Evolutionary conservation across 306 rosid species (phyloP).

Genomic region (Ormosia emarginata): DNA sequence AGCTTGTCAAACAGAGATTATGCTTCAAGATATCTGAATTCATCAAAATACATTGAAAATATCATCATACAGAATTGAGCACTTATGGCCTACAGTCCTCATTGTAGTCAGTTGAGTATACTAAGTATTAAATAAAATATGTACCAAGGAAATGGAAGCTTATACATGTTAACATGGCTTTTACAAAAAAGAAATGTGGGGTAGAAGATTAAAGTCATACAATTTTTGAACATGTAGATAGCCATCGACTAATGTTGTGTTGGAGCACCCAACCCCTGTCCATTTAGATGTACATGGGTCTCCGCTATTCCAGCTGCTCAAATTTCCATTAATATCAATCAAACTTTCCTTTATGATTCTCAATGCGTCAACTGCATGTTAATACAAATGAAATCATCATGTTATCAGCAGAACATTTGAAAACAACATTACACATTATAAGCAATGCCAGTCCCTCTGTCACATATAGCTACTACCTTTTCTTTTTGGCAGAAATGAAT

Average conservation of each 20-base stretch:
- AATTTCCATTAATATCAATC: conserved; percentile 61
- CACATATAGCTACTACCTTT: not conserved
- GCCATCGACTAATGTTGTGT: conserved; percentile 34
- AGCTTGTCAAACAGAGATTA: not conserved
- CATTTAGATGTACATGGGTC: conserved; percentile 78
- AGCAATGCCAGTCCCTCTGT: not conserved
- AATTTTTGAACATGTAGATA: conserved; percentile 58
- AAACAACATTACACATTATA: not conserved
- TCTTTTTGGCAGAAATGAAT: not conserved
- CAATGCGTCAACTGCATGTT: conserved; percentile 64
- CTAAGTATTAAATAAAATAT: not conserved
- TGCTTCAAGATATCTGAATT: not conserved
- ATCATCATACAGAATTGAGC: not conserved
- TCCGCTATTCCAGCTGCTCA: conserved; percentile 76
- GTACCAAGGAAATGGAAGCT: not conserved
- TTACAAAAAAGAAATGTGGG: not conserved
- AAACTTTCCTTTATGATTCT: conserved; percentile 43
- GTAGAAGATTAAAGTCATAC: conserved; percentile 41
- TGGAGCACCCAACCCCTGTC: conserved; percentile 73
- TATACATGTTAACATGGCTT: not conserved
- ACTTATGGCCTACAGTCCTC: not conserved
- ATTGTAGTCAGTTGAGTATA: not conserved
- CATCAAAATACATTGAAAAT: not conserved
- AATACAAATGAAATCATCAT: conserved; percentile 17
- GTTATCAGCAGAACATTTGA: not conserved